A percentile compares a stretch with the other conserved stretches of the same genome.
These are phyloP conservation scores for Moricandia arvensis DNA, from an alignment of 345 rosid genomes.

Conservation along the genomic window DNA sequence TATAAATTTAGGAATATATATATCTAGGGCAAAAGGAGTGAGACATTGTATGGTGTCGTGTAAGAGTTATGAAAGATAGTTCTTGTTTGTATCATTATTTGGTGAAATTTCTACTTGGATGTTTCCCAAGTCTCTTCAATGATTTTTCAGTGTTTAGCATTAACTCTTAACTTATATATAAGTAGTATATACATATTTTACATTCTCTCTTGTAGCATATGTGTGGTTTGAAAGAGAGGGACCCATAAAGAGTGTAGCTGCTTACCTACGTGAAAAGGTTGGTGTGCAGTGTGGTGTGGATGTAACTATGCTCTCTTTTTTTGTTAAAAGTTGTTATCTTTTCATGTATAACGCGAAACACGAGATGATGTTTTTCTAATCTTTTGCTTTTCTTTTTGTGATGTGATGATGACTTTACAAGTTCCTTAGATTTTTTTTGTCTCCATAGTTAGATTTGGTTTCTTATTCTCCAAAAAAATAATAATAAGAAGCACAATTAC, in stretches of 20 bases:
- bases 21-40: conserved; percentile 3
- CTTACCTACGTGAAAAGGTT: conserved; percentile 15
- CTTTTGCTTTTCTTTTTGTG: conserved; percentile 2
- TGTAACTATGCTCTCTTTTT: background rate
- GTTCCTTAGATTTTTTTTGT: background rate
- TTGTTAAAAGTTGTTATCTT: background rate
- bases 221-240: background rate
- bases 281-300: background rate
- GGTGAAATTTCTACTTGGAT: conserved; percentile 25
- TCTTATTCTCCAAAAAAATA: background rate
- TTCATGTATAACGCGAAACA: conserved; percentile 19
- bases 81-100: conserved; percentile 31
- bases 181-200: background rate
- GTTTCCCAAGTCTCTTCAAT: conserved; percentile 9
- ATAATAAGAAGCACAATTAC: background rate
- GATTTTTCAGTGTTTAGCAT: background rate
- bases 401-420: conserved; percentile 25
- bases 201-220: background rate
- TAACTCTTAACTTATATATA: background rate
- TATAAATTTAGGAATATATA: background rate
- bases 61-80: conserved; percentile 20
- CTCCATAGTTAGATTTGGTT: background rate
- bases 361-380: background rate
- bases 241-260: conserved; percentile 1
- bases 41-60: background rate